Base-by-base conservation (phyloP, 2,329 filamentous ascomycete species). In the Aspergillus ochraceoroseus region DNA sequence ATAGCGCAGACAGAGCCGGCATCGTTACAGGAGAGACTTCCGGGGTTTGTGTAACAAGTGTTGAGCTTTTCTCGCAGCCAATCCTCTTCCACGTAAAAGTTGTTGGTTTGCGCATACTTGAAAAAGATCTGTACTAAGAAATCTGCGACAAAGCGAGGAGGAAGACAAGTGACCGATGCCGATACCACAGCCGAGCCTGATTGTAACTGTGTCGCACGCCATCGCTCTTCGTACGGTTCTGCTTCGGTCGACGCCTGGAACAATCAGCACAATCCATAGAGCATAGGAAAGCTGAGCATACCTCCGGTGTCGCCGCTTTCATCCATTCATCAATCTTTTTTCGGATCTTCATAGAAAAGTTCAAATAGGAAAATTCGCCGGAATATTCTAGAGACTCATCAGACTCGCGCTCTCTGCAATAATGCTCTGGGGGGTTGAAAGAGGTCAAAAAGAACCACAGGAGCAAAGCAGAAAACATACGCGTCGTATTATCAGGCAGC, bases 311-410 rank as follows among this genome's bases (percentile, higher is more conserved):
- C 4, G 61, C 56, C 3, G 54, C 57, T 33, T 64, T 61, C 60
- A 67, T 66, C 63, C 62, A 65, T 36, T 66, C 64, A 27, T 68
- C 65, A 8, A 69, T 67, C 28, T 69, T 66, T 27, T 59, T 58
- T 30, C 63, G 55, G 28, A 70, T 65, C 35, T 67, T 64, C 58
- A 64, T 63, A 2, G 66, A 68, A 38, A 70, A 70, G 37, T 66
- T 70, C 39, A 68, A 52, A 36, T 70, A 68, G 6, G 64, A 68
- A 37, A 69, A 69, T 44, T 70, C 67, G 13, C 67, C 67, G 3
- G 67, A 70, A 47, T 70, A 70, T 44, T 70, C 65, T 66, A 30
- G 8, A 9, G 14, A 38, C 7, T 30, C 34, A 44, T 48, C 15
- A 49, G 48, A 22, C 38, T 18, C 19, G 42, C 30, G 7, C 13